phyloP scores from a whole-genome alignment of 176 grass and related monocot genomes.

The Avena eriantha region DNA sequence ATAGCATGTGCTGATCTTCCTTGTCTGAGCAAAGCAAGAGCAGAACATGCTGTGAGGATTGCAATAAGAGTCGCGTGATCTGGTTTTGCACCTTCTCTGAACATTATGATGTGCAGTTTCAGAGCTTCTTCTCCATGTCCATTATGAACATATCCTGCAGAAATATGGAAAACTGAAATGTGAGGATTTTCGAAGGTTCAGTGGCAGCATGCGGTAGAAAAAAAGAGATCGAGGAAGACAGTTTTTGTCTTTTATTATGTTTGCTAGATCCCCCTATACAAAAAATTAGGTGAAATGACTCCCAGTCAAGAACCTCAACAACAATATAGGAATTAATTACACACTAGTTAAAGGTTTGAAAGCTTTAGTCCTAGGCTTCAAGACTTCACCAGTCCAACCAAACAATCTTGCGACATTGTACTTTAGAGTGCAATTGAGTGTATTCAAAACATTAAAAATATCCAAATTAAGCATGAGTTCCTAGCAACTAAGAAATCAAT shows the following conservation, averaged over 20 bases:
- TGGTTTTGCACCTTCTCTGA: conserved; percentile 59
- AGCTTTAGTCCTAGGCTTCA: conserved; percentile 19
- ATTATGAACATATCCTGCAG: conserved; percentile 88
- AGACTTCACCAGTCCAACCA: not conserved
- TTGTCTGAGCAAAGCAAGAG: conserved; percentile 76
- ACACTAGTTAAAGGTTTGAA: conserved; percentile 1
- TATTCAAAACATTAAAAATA: not conserved
- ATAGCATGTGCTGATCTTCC: conserved; percentile 71
- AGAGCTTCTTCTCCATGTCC: conserved; percentile 70
- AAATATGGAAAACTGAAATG: conserved; percentile 30
- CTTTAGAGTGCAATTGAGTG: not conserved
- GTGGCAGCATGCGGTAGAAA: not conserved
- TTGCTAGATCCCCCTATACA: not conserved
- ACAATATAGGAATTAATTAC: not conserved
- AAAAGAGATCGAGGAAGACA: not conserved
- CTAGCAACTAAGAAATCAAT: not conserved
- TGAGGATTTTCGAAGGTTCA: conserved; percentile 28
- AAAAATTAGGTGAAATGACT: not conserved
- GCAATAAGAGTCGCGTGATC: conserved; percentile 84
- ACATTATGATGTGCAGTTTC: conserved; percentile 69
- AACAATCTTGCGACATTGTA: not conserved
- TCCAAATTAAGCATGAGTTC: not conserved
- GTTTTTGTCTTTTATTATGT: not conserved
- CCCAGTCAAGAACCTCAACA: conserved; percentile 15
- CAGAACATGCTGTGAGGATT: conserved; percentile 71